phyloP scores from a whole-genome alignment of 2,329 filamentous ascomycete genomes.

The Colletotrichum neosansevieriae region DNA sequence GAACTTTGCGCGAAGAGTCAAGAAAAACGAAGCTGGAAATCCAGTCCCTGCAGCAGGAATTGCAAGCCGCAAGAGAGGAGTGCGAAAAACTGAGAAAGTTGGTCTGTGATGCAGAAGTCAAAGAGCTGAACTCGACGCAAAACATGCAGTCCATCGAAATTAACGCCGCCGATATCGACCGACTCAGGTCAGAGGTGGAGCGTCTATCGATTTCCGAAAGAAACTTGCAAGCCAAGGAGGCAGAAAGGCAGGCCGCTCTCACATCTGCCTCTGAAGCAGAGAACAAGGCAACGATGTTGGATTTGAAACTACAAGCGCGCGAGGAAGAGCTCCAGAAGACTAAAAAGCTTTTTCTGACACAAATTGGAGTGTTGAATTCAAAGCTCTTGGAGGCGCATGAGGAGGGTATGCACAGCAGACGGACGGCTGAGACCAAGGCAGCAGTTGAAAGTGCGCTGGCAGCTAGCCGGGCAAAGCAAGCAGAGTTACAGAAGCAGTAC shows the following conservation, averaged over 20 bases:
- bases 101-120: slow-evolving; percentile 76
- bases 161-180: slow-evolving; percentile 70
- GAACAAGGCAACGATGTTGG: slow-evolving; percentile 68
- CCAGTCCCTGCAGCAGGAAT: slow-evolving; percentile 66
- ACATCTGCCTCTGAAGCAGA: slow-evolving; percentile 70
- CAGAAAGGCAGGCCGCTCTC: slow-evolving; percentile 67
- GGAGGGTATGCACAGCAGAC: slow-evolving; percentile 46
- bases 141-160: slow-evolving; percentile 73
- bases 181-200: slow-evolving; percentile 69
- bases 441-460: slow-evolving; percentile 60
- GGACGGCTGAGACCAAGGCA: slow-evolving; percentile 47
- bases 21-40: slow-evolving; percentile 72
- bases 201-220: slow-evolving; percentile 71
- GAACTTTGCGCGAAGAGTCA: slow-evolving; percentile 75
- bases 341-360: slow-evolving; percentile 59
- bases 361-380: slow-evolving; percentile 61
- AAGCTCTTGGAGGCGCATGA: slow-evolving; percentile 56
- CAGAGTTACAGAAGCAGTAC: slow-evolving; percentile 66
- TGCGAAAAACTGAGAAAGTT: slow-evolving; percentile 73
- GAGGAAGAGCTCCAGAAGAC: slow-evolving; percentile 61
- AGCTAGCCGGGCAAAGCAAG: slow-evolving; percentile 65
- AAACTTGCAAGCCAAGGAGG: slow-evolving; percentile 73
- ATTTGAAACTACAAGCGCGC: slow-evolving; percentile 66
- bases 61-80: slow-evolving; percentile 70
- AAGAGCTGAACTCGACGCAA: slow-evolving; percentile 73